phyloP scores from a whole-genome alignment of 2,329 filamentous ascomycete species.

The Pochonia chlamydosporia region DNA sequence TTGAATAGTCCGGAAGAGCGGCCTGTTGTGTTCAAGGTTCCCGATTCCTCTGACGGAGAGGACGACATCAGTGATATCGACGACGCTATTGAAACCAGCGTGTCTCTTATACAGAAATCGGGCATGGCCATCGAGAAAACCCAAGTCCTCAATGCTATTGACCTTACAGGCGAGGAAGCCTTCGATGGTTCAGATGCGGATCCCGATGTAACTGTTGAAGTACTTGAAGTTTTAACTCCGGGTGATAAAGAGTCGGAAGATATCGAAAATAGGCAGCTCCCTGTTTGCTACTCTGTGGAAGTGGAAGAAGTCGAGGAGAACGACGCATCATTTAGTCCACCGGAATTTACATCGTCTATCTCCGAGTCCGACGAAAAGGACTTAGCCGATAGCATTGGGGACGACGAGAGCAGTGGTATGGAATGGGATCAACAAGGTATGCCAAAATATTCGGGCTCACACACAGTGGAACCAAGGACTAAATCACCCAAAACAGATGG shows the following conservation, averaged over 20 bases:
- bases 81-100: constrained; percentile 18
- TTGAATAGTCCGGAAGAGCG: constrained; percentile 18
- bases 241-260: background rate
- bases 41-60: constrained; percentile 33
- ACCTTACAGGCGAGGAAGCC: constrained; percentile 14
- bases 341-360: background rate
- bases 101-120: constrained; percentile 19
- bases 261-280: background rate
- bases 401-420: background rate
- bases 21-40: constrained; percentile 33
- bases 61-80: constrained; percentile 22
- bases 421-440: background rate
- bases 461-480: background rate
- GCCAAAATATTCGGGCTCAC: background rate
- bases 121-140: constrained; percentile 16
- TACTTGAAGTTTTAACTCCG: background rate
- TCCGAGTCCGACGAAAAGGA: background rate
- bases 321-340: background rate
- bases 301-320: background rate
- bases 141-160: constrained; percentile 7
- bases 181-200: background rate
- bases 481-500: background rate
- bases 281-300: background rate
- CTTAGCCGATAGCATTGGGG: background rate
- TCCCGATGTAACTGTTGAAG: background rate